Percentiles rank a stretch among this genome's conserved stretches.
These are phyloP conservation scores for Mortierella sp. DNA, from an alignment of 371 early-diverging fungal species.

Conservation along the genomic window DNA sequence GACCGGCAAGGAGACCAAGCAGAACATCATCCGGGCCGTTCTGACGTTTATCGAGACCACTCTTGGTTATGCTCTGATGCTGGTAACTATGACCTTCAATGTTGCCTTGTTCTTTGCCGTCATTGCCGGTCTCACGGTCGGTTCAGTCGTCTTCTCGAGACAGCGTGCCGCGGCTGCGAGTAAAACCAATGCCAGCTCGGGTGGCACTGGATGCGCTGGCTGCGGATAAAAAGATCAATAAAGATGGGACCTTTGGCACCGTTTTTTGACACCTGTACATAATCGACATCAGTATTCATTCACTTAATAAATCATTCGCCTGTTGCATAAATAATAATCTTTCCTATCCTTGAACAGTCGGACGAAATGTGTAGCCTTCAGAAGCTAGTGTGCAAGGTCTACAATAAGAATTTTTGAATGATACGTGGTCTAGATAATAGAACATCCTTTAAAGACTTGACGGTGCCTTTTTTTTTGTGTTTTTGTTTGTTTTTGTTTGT, in stretches of 20 bases:
- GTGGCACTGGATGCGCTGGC: constrained; percentile 51
- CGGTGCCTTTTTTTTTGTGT: too few relatives aligned
- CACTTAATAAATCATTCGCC: not conserved
- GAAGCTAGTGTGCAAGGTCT: too few relatives aligned
- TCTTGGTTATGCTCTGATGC: constrained; percentile 68
- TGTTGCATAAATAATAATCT: too few relatives aligned
- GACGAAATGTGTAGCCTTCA: too few relatives aligned
- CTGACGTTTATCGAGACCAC: constrained; percentile 57
- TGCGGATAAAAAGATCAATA: constrained; percentile 36
- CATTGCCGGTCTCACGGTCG: constrained; percentile 64
- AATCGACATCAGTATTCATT: not conserved
- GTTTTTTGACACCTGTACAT: constrained; percentile 1
- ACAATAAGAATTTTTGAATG: too few relatives aligned
- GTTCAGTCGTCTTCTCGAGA: constrained; percentile 61
- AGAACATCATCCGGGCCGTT: constrained; percentile 47
- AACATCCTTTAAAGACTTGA: too few relatives aligned
- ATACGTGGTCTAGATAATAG: too few relatives aligned
- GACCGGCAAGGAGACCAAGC: constrained; percentile 26
- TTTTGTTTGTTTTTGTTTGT: too few relatives aligned
- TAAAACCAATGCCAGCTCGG: constrained; percentile 13
- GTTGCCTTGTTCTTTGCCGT: constrained; percentile 71
- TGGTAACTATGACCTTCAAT: constrained; percentile 77
- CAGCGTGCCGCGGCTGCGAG: constrained; percentile 16
- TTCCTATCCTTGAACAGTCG: too few relatives aligned
- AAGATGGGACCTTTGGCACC: not conserved